Evolutionary conservation across 2,329 filamentous ascomycete genomes (phyloP).

Genomic region (Microsporum audouinii): DNA sequence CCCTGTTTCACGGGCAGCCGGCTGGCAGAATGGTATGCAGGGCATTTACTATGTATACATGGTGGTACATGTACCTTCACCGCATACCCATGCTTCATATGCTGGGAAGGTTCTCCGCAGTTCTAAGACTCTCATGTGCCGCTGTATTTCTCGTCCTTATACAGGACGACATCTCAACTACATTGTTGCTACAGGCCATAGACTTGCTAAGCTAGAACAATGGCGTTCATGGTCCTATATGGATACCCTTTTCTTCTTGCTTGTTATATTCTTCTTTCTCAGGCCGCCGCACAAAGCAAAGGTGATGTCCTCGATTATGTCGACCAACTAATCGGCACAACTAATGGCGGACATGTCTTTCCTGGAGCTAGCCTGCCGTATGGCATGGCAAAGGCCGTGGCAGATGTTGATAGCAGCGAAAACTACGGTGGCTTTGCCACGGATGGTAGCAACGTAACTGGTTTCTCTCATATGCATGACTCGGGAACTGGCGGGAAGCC

Average conservation of each 20-base stretch:
- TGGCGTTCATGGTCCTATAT: neutral
- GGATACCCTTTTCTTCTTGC: neutral
- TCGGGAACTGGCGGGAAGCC: conserved; percentile 43
- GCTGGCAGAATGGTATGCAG: neutral
- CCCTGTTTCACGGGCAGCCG: neutral
- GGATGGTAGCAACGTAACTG: conserved; percentile 40
- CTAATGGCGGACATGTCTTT: conserved; percentile 45
- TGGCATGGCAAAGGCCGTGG: conserved; percentile 46
- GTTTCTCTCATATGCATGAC: conserved; percentile 45
- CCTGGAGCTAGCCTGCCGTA: conserved; percentile 46
- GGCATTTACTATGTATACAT: neutral
- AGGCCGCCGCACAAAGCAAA: neutral
- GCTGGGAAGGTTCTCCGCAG: neutral
- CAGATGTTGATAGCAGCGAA: conserved; percentile 40
- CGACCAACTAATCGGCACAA: conserved; percentile 46
- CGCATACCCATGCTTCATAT: neutral
- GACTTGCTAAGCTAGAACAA: neutral
- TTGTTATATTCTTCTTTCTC: neutral
- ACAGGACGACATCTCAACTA: neutral
- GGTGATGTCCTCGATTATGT: conserved; percentile 27
- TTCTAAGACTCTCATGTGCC: neutral
- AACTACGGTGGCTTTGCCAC: conserved; percentile 48
- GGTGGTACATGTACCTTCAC: neutral
- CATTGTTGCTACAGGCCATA: neutral
- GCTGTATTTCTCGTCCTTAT: neutral